A percentile compares a stretch with the other conserved stretches of the same genome.
These are phyloP conservation scores for Fusarium sambucinum DNA, from an alignment of 2,329 filamentous ascomycete species.

Conservation along the genomic window DNA sequence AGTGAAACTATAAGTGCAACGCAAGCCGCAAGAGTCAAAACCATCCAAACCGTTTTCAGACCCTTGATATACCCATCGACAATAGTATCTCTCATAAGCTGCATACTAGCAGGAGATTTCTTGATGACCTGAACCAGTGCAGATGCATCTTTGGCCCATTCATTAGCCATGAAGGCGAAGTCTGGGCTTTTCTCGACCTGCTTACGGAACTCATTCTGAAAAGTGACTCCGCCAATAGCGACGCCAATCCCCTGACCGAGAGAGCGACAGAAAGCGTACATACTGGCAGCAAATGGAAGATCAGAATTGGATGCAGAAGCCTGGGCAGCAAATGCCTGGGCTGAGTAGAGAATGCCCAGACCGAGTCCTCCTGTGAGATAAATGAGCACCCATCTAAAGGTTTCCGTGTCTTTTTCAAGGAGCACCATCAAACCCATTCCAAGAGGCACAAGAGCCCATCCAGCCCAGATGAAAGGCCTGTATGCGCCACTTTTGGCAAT, in stretches of 20 bases:
- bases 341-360: conserved; percentile 73
- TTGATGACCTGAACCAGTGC: conserved; percentile 62
- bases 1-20: conserved; percentile 38
- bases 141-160: conserved; percentile 69
- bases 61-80: conserved; percentile 51
- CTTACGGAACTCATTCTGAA: conserved; percentile 72
- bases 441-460: conserved; percentile 71
- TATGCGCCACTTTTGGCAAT: conserved; percentile 70
- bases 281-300: conserved; percentile 63
- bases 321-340: conserved; percentile 72
- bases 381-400: conserved; percentile 70
- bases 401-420: conserved; percentile 62
- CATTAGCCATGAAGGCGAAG: conserved; percentile 57
- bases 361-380: conserved; percentile 71
- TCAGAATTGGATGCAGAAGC: conserved; percentile 60
- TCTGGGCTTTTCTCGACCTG: conserved; percentile 62
- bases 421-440: conserved; percentile 69
- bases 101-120: conserved; percentile 56
- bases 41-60: conserved; percentile 52
- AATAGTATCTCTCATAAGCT: conserved; percentile 44
- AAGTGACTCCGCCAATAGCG: conserved; percentile 74
- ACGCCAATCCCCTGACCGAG: conserved; percentile 75
- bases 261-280: conserved; percentile 72
- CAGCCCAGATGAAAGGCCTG: conserved; percentile 70
- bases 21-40: conserved; percentile 49